These are phyloP conservation scores for Tetracladium marchalianum DNA, from an alignment of 495 filamentous ascomycete genomes.

Conservation along the genomic window DNA sequence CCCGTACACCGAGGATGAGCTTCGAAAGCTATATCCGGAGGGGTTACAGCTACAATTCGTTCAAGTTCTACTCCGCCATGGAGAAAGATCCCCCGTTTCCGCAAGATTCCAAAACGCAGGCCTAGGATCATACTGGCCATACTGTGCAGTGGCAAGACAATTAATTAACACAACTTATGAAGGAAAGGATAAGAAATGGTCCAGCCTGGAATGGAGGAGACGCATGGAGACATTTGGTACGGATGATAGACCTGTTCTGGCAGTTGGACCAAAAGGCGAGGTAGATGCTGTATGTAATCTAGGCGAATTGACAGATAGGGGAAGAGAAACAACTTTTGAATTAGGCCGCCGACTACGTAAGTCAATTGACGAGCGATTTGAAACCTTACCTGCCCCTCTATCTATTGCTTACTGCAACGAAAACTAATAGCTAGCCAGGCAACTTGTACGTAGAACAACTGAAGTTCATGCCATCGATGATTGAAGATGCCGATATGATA, in stretches of 20 bases:
- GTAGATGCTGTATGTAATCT: conserved; percentile 74
- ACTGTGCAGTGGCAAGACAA: conserved; percentile 67
- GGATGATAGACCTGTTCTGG: conserved; percentile 59
- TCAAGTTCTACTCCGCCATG: conserved; percentile 85
- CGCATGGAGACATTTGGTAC: conserved; percentile 71
- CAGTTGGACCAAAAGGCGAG: conserved; percentile 53
- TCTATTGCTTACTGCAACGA: no score
- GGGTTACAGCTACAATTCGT: conserved; percentile 76
- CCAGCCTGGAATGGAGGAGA: conserved; percentile 64
- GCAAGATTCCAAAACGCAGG: conserved; percentile 84
- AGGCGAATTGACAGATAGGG: conserved; percentile 82
- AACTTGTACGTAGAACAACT: conserved; percentile 84
- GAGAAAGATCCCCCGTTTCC: conserved; percentile 79
- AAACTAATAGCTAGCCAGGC: no score
- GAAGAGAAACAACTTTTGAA: conserved; percentile 71
- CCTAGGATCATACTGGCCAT: conserved; percentile 82
- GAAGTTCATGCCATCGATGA: conserved; percentile 64
- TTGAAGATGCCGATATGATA: conserved; percentile 54
- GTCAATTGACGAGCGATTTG: no score
- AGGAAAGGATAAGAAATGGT: conserved; percentile 36
- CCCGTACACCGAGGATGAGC: conserved; percentile 74
- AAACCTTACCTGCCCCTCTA: no score
- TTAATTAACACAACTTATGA: conserved; percentile 62
- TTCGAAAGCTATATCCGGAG: conserved; percentile 69
- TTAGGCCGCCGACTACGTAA: conserved; percentile 66